Base-by-base conservation (phyloP, 208 protist species). In the Phytomonas francai region DNA sequence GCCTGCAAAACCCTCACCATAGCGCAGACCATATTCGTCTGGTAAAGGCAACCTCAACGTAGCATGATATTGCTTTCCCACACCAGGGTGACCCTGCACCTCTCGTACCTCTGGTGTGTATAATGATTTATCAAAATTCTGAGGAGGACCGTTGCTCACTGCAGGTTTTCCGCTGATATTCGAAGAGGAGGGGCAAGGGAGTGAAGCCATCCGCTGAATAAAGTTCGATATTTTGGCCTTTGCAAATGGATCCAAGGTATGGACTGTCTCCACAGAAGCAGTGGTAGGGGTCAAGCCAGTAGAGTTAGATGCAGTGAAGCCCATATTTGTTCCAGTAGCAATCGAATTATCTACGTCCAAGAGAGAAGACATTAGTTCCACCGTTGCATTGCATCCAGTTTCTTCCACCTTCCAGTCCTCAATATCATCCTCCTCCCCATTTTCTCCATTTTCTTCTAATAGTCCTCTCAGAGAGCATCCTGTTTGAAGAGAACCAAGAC, bases 181-280 rank as follows among this genome's bases (percentile, higher is more conserved):
- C 6, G 19, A 54, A 54, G 45, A 54, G 45, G 45, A 25, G 45
- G 45, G 4, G 19, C 16, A 54, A 54, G 45, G 22, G 19, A 45
- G 36, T 22, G 59, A 63, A 63, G 54, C 8, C 16, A 66, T 63
- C 2, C 71, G 70, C 22, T 79, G 68, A 25, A 86, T 60, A 64
- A 88, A 94, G 63, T 94, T 94, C 9, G 70, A 64, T 63, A 94
- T 80, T 59, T 87, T 86, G 0, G 89, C 89, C 22, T 78, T 74
- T 14, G 89, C 83, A 69, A 89, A 94, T 4, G 85, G 27, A 59
- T 94, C 84, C 12, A 94, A 31, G 0, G 59, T 57, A 11, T 80
- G 63, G 32, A 94, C 79, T 25, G 63, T 76, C 63, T 85, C 74
- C 60, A 80, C 69, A n/a, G 73, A 51, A 9, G 33, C 57, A 31